Evolutionary conservation across 108 stramenopile genomes (phyloP).

Genomic region (Schizochytrium sp.): DNA sequence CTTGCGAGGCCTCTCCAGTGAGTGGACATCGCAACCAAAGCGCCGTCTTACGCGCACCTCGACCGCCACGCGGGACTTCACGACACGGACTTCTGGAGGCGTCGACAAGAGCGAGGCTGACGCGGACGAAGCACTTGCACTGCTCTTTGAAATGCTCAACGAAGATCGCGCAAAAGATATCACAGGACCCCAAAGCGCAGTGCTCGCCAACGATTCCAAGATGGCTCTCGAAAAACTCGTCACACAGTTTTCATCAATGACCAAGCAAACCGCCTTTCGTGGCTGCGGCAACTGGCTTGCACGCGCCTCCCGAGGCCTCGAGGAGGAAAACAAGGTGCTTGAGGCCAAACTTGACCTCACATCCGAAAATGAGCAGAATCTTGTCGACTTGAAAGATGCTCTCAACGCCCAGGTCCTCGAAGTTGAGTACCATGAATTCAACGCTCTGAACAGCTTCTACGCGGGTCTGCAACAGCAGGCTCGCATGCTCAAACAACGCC

Average conservation of each 20-base stretch:
- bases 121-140: not conserved
- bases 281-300: not conserved
- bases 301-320: not conserved
- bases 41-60: not conserved
- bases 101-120: not conserved
- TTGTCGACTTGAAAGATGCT: not conserved
- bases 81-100: too few species aligned
- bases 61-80: not conserved
- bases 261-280: not conserved
- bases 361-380: not conserved
- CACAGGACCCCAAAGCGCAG: not conserved
- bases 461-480: not conserved
- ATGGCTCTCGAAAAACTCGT: not conserved
- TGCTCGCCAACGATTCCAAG: not conserved
- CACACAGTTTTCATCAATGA: not conserved
- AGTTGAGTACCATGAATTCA: not conserved
- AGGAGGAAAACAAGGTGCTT: not conserved
- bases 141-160: not conserved
- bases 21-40: not conserved
- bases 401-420: not conserved
- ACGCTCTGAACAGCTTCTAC: constrained; percentile 16
- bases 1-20: not conserved
- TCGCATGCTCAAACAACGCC: not conserved
- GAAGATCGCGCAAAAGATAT: not conserved
- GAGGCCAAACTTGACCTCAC: not conserved